Percentiles rank a stretch among this genome's conserved stretches.
phyloP scores from a whole-genome alignment of 495 filamentous ascomycete species.

The Chaetomidium leptoderma region DNA sequence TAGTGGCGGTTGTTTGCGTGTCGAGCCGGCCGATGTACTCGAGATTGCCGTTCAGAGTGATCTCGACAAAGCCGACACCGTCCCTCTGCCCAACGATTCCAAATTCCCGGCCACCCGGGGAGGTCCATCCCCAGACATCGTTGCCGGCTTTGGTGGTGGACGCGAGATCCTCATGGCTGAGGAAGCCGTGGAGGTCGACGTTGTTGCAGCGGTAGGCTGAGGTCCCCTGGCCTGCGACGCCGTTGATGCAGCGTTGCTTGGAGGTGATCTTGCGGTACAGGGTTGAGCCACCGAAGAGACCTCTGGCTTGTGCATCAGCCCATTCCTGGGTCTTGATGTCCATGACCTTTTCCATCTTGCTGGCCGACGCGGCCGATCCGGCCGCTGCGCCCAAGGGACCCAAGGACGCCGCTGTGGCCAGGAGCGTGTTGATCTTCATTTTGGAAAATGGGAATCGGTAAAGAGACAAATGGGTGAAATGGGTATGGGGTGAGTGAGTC shows the following conservation, averaged over 20 bases:
- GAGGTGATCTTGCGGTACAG: conserved; percentile 34
- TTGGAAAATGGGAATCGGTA: not conserved
- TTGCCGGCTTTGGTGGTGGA: conserved; percentile 37
- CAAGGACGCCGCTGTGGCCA: conserved; percentile 17
- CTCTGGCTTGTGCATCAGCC: conserved; percentile 1
- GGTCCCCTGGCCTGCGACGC: conserved; percentile 37
- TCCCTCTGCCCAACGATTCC: conserved; percentile 48
- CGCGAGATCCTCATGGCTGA: conserved; percentile 47
- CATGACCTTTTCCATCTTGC: conserved; percentile 21
- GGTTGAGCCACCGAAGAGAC: conserved; percentile 31
- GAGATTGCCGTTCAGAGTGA: conserved; percentile 38
- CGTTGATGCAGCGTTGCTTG: conserved; percentile 40
- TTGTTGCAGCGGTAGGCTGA: conserved; percentile 51
- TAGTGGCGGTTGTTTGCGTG: conserved; percentile 28
- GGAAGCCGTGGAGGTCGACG: conserved; percentile 52
- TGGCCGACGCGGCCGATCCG: not conserved
- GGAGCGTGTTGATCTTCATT: conserved; percentile 18
- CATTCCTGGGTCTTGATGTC: conserved; percentile 16
- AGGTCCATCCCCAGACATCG: conserved; percentile 49
- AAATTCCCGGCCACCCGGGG: conserved; percentile 43
- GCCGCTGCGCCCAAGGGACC: conserved; percentile 20
- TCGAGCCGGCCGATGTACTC: conserved; percentile 49
- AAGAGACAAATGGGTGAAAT: too few relatives aligned
- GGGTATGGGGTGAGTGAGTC: too few relatives aligned
- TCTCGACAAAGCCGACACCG: conserved; percentile 49